Conservation (phyloP, 768 basidiomycete genomes). For the Tricholomella constricta region DNA sequence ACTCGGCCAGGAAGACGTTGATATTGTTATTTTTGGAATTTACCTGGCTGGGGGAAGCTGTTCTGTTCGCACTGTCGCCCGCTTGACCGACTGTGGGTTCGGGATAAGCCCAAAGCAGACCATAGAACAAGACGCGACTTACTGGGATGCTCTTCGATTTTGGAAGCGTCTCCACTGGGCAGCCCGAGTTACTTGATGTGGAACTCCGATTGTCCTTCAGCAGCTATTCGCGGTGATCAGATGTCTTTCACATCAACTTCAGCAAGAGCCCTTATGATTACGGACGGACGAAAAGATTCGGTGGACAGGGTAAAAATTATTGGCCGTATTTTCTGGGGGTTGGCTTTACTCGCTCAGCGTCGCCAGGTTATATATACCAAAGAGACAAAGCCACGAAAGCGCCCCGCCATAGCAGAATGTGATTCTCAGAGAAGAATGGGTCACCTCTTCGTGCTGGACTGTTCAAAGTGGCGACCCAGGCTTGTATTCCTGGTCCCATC, state of each 20-base stretch:
- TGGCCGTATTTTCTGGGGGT: not conserved
- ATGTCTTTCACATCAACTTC: not conserved
- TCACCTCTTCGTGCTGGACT: not conserved
- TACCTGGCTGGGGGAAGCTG: conserved; percentile 14
- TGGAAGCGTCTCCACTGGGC: not conserved
- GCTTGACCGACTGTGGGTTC: not conserved
- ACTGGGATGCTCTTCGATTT: conserved; percentile 1
- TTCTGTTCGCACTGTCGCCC: conserved; percentile 8
- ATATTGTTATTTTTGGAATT: conserved; percentile 10
- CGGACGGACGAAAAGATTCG: conserved; percentile 7
- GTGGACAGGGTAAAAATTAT: not conserved
- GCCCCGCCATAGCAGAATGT: not conserved
- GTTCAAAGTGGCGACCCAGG: too few relatives aligned
- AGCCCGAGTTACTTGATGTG: not conserved
- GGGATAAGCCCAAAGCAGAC: not conserved
- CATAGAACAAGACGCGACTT: not conserved
- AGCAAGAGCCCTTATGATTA: conserved; percentile 9
- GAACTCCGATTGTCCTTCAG: not conserved
- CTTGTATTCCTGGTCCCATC: not conserved
- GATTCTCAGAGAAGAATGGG: not conserved
- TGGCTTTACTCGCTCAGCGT: not conserved
- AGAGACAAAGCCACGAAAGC: not conserved
- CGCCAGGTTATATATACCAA: conserved; percentile 5
- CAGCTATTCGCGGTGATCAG: conserved; percentile 1
- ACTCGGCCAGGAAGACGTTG: too few relatives aligned